Evolutionary conservation across 2,329 filamentous ascomycete genomes (phyloP).

Genomic region (Hymenoscyphus scutula): DNA sequence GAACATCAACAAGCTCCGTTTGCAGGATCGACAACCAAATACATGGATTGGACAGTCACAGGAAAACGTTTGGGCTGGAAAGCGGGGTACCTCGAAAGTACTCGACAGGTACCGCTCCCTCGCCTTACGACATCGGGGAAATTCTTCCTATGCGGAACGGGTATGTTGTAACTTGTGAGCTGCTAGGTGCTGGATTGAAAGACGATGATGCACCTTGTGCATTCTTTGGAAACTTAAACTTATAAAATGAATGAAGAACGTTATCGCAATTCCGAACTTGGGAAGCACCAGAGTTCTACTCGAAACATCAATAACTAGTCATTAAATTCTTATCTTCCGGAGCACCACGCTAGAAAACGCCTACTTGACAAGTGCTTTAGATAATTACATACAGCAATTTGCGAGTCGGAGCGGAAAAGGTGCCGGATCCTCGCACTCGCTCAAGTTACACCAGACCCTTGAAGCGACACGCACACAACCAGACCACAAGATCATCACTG

Average conservation of each 20-base stretch:
- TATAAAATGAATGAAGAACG: neutral
- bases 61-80: neutral
- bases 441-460: conserved; percentile 14
- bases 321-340: neutral
- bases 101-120: neutral
- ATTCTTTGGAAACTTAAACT: conserved; percentile 1
- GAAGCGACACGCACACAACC: conserved; percentile 17
- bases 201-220: neutral
- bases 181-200: neutral
- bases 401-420: neutral
- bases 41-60: neutral
- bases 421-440: conserved; percentile 16
- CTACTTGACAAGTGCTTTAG: neutral
- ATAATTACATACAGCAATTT: neutral
- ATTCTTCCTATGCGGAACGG: conserved; percentile 5
- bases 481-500: conserved; percentile 17
- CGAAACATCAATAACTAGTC: neutral
- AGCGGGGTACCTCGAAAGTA: neutral
- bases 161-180: conserved; percentile 9
- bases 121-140: neutral
- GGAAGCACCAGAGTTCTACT: neutral
- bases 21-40: neutral
- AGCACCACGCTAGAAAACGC: conserved; percentile 2
- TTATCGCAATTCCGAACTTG: neutral
- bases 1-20: conserved; percentile 4